phyloP scores from a whole-genome alignment of 441 rosid genomes.

The Pelargonium australe region DNA sequence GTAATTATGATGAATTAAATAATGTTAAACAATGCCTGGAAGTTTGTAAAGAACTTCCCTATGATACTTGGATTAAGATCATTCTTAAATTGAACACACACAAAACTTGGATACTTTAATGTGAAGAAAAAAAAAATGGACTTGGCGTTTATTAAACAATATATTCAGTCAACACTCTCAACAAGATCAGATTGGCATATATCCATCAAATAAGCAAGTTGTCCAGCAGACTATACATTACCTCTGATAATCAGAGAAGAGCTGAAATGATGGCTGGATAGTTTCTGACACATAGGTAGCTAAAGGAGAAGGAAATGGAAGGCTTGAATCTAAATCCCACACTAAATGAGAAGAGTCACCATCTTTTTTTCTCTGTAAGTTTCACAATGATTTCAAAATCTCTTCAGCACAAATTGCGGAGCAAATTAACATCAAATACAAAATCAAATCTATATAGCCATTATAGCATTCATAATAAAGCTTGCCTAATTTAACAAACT shows the following conservation, averaged over 20 bases:
- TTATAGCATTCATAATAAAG: slow-evolving; percentile 1
- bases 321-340: slow-evolving; percentile 82
- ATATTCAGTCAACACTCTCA: not conserved
- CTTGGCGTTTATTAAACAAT: too few species aligned
- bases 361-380: slow-evolving; percentile 44
- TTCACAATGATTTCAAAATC: slow-evolving; percentile 1
- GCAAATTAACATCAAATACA: not conserved
- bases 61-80: too few species aligned
- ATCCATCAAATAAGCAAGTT: not conserved
- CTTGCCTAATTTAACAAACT: not conserved
- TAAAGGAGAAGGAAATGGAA: slow-evolving; percentile 67
- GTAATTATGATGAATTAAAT: too few species aligned
- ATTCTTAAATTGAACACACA: too few species aligned
- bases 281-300: slow-evolving; percentile 56
- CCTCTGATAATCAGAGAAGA: slow-evolving; percentile 69
- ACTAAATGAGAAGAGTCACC: slow-evolving; percentile 39
- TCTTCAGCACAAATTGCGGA: slow-evolving; percentile 4
- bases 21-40: too few species aligned
- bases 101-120: too few species aligned
- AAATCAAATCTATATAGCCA: not conserved
- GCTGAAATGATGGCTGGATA: slow-evolving; percentile 66
- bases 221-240: slow-evolving; percentile 17
- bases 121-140: too few species aligned
- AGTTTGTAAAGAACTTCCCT: too few species aligned
- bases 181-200: not conserved